phyloP scores from a whole-genome alignment of 139 green algal species.

The Nannochloris sp. region DNA sequence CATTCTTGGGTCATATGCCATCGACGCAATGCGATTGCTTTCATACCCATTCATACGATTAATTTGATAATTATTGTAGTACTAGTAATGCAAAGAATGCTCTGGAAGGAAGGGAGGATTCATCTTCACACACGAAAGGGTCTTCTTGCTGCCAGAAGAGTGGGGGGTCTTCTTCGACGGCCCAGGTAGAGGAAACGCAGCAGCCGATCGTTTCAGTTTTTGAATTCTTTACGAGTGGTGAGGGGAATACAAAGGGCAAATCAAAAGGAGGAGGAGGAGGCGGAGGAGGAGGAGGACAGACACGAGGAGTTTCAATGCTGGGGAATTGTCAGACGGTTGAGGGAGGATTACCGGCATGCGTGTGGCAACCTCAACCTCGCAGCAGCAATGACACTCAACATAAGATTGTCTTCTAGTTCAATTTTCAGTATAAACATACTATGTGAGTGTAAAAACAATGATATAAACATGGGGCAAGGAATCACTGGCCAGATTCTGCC shows the following conservation, averaged over 20 bases:
- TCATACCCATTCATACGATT: too few species aligned
- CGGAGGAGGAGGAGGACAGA: too few species aligned
- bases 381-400: not conserved
- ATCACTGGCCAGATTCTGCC: not conserved
- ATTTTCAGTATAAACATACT: conserved; percentile 11
- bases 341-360: not conserved
- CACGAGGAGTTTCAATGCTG: not conserved
- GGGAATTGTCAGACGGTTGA: not conserved
- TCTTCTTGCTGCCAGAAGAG: too few species aligned
- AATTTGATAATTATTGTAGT: too few species aligned
- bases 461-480: not conserved
- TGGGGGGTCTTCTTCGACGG: too few species aligned
- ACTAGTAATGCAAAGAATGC: too few species aligned
- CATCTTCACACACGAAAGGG: too few species aligned
- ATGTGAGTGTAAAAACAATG: conserved; percentile 1
- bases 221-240: not conserved
- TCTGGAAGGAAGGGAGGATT: too few species aligned
- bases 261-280: too few species aligned
- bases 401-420: conserved; percentile 1
- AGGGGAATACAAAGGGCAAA: not conserved
- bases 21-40: too few species aligned
- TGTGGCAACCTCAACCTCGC: not conserved
- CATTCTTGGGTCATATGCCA: too few species aligned
- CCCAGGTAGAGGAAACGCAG: not conserved
- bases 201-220: not conserved